Conservation (phyloP, 2,329 filamentous ascomycete genomes). For the Massarina eburnea region DNA sequence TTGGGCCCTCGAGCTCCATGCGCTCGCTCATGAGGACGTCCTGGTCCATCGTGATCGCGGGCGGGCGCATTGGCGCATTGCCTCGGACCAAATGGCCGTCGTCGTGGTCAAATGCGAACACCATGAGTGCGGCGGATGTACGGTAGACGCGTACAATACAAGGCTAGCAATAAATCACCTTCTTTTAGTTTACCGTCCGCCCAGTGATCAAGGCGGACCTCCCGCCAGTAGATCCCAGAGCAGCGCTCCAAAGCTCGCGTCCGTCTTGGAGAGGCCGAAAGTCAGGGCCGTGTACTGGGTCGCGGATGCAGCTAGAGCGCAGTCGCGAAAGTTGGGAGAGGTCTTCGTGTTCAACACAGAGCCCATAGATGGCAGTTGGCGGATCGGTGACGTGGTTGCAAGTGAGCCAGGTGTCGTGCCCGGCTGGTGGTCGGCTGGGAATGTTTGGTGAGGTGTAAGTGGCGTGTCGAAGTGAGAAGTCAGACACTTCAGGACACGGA, state of each 20-base stretch:
- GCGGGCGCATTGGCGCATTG: conserved; percentile 12
- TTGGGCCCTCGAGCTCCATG: conserved; percentile 29
- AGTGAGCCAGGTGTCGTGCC: conserved; percentile 34
- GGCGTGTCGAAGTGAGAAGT: conserved; percentile 10
- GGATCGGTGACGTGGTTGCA: conserved; percentile 20
- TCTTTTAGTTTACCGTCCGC: conserved; percentile 52
- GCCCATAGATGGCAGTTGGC: conserved; percentile 48
- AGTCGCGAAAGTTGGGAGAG: conserved; percentile 30
- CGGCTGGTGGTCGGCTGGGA: conserved; percentile 21
- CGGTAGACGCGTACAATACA: conserved; percentile 10
- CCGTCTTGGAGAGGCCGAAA: conserved; percentile 43
- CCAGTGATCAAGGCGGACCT: conserved; percentile 54
- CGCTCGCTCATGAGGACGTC: conserved; percentile 19
- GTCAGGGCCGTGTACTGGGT: conserved; percentile 37
- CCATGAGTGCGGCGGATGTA: conserved; percentile 25
- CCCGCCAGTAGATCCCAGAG: conserved; percentile 50
- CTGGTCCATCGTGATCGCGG: conserved; percentile 11
- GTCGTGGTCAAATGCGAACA: conserved; percentile 40
- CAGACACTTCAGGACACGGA: conserved; percentile 11
- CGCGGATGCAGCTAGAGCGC: conserved; percentile 38
- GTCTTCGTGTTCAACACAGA: conserved; percentile 41
- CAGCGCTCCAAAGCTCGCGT: conserved; percentile 52
- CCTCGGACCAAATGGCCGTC: conserved; percentile 27
- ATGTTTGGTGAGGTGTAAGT: conserved; percentile 20
- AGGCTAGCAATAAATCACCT: too few species aligned